Evolutionary conservation across 805 yeast species (phyloP).

Genomic region (Citeromyces nyonsensis): DNA sequence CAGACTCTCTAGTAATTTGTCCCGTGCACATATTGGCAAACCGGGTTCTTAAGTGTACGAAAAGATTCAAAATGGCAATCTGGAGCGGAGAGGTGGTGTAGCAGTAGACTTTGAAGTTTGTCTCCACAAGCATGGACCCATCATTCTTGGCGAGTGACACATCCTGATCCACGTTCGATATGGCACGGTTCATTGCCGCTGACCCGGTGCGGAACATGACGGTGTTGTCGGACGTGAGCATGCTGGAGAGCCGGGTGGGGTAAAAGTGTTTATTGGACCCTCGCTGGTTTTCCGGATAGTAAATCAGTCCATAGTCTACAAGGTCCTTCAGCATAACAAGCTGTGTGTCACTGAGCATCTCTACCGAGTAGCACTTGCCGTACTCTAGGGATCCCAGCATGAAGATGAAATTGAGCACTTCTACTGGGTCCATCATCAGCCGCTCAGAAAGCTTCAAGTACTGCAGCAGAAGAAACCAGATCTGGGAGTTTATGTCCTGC

Average conservation of each 20-base stretch:
- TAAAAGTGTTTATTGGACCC: conserved; percentile 37
- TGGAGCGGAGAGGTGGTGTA: conserved; percentile 90
- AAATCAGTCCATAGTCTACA: conserved; percentile 82
- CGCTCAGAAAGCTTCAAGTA: conserved; percentile 76
- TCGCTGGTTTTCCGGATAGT: conserved; percentile 14
- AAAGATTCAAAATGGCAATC: conserved; percentile 79
- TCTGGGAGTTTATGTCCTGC: conserved; percentile 87
- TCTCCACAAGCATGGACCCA: conserved; percentile 81
- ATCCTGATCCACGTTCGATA: conserved; percentile 17
- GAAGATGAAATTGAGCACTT: conserved; percentile 84
- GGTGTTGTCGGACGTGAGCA: conserved; percentile 72
- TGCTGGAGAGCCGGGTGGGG: conserved; percentile 84
- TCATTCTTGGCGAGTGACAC: conserved; percentile 9
- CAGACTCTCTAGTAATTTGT: conserved; percentile 81
- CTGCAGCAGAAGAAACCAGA: conserved; percentile 84
- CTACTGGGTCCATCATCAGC: conserved; percentile 88
- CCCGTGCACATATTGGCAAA: conserved; percentile 91
- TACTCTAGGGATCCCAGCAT: conserved; percentile 85
- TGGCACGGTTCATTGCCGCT: conserved; percentile 57
- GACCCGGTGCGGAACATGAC: conserved; percentile 53
- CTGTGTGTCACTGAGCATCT: conserved; percentile 67
- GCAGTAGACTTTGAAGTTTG: conserved; percentile 86
- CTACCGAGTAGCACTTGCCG: conserved; percentile 70
- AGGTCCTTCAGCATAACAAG: conserved; percentile 76
- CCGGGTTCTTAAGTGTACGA: conserved; percentile 73